A percentile compares a stretch with the other conserved stretches of the same genome.
Conservation (phyloP, 768 basidiomycete species). For the Hypholoma sublateritium region DNA sequence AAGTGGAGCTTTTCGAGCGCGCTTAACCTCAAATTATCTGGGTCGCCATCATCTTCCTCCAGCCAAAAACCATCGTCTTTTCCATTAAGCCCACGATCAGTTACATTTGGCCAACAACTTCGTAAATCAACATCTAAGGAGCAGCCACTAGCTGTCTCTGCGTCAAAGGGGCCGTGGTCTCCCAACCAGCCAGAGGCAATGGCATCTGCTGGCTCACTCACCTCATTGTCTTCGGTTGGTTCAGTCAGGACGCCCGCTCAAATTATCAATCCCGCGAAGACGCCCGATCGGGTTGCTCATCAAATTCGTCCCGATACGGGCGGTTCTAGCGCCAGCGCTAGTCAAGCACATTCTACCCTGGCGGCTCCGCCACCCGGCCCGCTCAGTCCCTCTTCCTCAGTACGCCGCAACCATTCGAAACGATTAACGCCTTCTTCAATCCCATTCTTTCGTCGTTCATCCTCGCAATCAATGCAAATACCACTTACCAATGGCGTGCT, state of each 20-base stretch:
- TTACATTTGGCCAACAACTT: constrained; percentile 64
- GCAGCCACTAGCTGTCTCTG: constrained; percentile 45
- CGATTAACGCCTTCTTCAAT: constrained; percentile 91
- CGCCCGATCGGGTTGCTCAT: constrained; percentile 57
- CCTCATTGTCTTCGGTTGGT: constrained; percentile 72
- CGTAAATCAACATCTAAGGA: constrained; percentile 75
- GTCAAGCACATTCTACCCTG: constrained; percentile 52
- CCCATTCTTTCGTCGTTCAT: constrained; percentile 91
- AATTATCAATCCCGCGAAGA: constrained; percentile 47
- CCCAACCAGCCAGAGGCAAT: constrained; percentile 74
- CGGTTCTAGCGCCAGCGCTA: constrained; percentile 74
- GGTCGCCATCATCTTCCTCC: constrained; percentile 62
- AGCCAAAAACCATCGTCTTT: constrained; percentile 50
- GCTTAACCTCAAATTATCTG: constrained; percentile 71
- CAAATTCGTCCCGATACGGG: constrained; percentile 67
- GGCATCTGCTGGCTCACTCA: constrained; percentile 74
- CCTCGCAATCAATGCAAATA: constrained; percentile 83
- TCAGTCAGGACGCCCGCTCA: constrained; percentile 56
- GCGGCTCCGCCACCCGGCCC: constrained; percentile 57
- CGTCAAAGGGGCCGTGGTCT: constrained; percentile 58
- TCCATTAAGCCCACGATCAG: constrained; percentile 65
- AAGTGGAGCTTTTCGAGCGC: constrained; percentile 96
- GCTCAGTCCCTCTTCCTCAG: constrained; percentile 70
- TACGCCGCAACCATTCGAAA: constrained; percentile 69
- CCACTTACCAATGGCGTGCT: constrained; percentile 40